Conservation (phyloP, 371 early-diverging fungal species). For the Sporodiniella umbellata region DNA sequence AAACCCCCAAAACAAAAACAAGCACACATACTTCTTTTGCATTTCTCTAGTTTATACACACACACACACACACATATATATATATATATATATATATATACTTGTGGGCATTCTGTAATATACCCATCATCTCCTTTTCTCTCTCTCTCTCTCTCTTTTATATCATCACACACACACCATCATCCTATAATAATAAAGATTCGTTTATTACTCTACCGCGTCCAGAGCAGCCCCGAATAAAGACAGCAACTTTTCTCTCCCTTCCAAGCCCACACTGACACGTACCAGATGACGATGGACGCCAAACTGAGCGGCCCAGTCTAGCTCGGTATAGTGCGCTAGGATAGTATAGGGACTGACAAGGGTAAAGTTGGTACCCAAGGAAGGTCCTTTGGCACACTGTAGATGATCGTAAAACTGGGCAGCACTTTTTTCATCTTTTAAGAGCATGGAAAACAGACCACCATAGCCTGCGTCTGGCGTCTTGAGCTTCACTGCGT, state of each 20-base stretch:
- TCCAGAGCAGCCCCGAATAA: conserved; percentile 75
- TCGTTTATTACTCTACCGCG: conserved; percentile 43
- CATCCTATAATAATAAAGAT: no score
- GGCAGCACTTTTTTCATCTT: conserved; percentile 54
- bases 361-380: conserved; percentile 96
- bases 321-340: conserved; percentile 91
- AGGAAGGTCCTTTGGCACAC: conserved; percentile 89
- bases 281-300: conserved; percentile 79
- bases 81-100: conserved; percentile 57
- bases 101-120: no score
- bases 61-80: conserved; percentile 82
- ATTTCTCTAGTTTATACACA: conserved; percentile 26
- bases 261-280: conserved; percentile 90
- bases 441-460: conserved; percentile 79
- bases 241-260: conserved; percentile 54
- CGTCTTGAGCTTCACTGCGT: conserved; percentile 44
- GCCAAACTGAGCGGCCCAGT: conserved; percentile 85
- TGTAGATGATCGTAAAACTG: conserved; percentile 81
- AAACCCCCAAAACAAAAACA: conserved; percentile 81
- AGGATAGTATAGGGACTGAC: conserved; percentile 92
- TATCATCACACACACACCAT: no score
- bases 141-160: no score
- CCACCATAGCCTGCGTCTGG: conserved; percentile 83
- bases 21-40: conserved; percentile 38
- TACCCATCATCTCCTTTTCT: no score